Evolutionary conservation across 2,329 filamentous ascomycete species (phyloP).

Genomic region (Knufia fluminis): DNA sequence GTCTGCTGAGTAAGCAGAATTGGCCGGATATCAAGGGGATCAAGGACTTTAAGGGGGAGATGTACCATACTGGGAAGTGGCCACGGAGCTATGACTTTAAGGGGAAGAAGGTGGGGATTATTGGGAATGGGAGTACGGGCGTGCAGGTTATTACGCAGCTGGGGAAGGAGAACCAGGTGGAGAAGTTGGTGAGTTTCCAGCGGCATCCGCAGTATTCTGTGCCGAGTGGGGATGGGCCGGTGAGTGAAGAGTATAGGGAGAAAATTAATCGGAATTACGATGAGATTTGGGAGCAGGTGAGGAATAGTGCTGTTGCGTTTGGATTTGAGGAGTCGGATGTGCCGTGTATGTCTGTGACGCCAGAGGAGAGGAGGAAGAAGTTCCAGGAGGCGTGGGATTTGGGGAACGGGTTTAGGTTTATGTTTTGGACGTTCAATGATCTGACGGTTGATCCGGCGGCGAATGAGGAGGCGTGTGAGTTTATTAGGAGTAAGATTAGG

Average conservation of each 20-base stretch:
- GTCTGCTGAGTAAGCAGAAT: constrained; percentile 48
- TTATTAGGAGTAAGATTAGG: constrained; percentile 29
- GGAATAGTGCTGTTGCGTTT: constrained; percentile 22
- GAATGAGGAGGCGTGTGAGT: constrained; percentile 32
- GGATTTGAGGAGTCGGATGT: constrained; percentile 22
- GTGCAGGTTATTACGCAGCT: constrained; percentile 29
- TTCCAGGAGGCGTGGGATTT: constrained; percentile 27
- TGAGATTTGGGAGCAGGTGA: constrained; percentile 26
- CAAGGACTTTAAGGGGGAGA: constrained; percentile 28
- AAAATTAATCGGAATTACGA: constrained; percentile 29
- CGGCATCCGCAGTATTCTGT: constrained; percentile 13
- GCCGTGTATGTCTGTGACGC: constrained; percentile 6
- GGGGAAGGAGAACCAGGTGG: constrained; percentile 10
- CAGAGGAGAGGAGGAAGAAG: constrained; percentile 19
- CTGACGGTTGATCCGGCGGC: constrained; percentile 29
- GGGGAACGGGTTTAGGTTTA: constrained; percentile 30
- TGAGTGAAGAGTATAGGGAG: constrained; percentile 8
- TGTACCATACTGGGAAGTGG: constrained; percentile 38
- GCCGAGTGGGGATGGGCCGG: constrained; percentile 12
- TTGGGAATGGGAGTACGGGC: constrained; percentile 36
- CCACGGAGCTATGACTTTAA: constrained; percentile 19
- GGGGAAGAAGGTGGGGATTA: constrained; percentile 29
- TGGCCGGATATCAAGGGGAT: constrained; percentile 39
- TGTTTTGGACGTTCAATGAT: constrained; percentile 32
- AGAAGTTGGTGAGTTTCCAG: constrained; percentile 11